These are phyloP conservation scores for Drosera capensis DNA, from an alignment of 148 eudicot genomes.

Conservation along the genomic window DNA sequence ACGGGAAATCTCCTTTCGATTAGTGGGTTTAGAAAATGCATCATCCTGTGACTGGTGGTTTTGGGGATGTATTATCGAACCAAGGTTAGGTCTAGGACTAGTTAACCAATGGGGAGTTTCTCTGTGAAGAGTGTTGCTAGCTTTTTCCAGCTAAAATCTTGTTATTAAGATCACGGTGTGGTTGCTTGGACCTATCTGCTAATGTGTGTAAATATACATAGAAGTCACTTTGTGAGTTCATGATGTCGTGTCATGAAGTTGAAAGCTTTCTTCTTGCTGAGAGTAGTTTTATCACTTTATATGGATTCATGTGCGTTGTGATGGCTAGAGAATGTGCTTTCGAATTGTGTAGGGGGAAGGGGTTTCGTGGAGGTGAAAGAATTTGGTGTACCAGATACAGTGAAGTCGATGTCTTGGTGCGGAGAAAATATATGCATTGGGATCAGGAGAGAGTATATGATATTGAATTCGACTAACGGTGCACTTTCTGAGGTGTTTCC, in stretches of 20 bases:
- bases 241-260: not conserved
- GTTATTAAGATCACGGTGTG: no score
- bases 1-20: no score
- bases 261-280: not conserved
- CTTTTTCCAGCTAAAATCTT: no score
- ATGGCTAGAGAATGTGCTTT: conserved; percentile 1
- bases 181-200: no score
- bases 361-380: conserved; percentile 98
- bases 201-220: no score
- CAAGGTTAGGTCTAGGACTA: no score
- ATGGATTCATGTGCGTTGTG: not conserved
- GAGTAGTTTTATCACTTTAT: not conserved
- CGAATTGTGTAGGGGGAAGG: conserved; percentile 52
- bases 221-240: no score
- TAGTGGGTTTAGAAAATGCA: no score
- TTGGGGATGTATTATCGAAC: no score
- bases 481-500: conserved; percentile 76
- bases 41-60: no score
- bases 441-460: conserved; percentile 71
- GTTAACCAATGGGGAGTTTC: no score
- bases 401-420: conserved; percentile 97
- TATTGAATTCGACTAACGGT: conserved; percentile 72
- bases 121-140: no score
- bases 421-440: conserved; percentile 97
- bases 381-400: conserved; percentile 77